Percentiles rank a stretch among this genome's conserved stretches.
Conservation (phyloP, 2,329 filamentous ascomycete species). For the Remersonia thermophila region DNA sequence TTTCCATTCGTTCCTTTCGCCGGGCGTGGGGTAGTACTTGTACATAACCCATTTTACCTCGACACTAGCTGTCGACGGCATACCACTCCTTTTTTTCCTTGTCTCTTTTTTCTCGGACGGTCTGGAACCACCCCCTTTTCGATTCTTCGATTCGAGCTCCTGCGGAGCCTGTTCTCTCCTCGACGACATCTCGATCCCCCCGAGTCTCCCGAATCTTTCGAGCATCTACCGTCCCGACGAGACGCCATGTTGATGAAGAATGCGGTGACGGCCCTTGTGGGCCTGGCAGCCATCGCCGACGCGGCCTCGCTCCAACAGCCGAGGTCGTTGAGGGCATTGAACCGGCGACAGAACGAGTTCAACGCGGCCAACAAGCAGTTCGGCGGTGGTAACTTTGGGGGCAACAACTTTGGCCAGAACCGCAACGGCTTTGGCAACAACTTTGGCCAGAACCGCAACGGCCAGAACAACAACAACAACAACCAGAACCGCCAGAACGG, state of each 20-base stretch:
- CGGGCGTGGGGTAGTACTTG: slow-evolving; percentile 15
- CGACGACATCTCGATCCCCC: slow-evolving; percentile 4
- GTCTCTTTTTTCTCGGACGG: slow-evolving; percentile 23
- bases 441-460: slow-evolving; percentile 7
- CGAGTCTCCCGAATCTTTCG: too few species aligned
- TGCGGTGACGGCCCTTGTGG: slow-evolving; percentile 35
- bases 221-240: slow-evolving; percentile 4
- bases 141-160: slow-evolving; percentile 13
- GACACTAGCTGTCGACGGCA: slow-evolving; percentile 27
- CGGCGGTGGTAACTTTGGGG: neutral
- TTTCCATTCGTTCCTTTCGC: slow-evolving; percentile 33
- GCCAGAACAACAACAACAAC: slow-evolving; percentile 15
- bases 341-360: slow-evolving; percentile 28
- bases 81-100: slow-evolving; percentile 29
- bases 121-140: slow-evolving; percentile 36
- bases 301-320: slow-evolving; percentile 29
- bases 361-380: slow-evolving; percentile 4
- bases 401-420: neutral
- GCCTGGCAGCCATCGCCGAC: slow-evolving; percentile 33
- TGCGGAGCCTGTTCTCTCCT: slow-evolving; percentile 13
- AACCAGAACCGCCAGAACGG: too few species aligned
- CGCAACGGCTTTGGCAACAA: neutral
- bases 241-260: slow-evolving; percentile 42
- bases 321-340: slow-evolving; percentile 26
- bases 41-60: slow-evolving; percentile 20